Evolutionary conservation across 352 stramenopile genomes (phyloP), one percentile per base, ranked within the genome.

Genomic region (Peronospora farinosa): DNA sequence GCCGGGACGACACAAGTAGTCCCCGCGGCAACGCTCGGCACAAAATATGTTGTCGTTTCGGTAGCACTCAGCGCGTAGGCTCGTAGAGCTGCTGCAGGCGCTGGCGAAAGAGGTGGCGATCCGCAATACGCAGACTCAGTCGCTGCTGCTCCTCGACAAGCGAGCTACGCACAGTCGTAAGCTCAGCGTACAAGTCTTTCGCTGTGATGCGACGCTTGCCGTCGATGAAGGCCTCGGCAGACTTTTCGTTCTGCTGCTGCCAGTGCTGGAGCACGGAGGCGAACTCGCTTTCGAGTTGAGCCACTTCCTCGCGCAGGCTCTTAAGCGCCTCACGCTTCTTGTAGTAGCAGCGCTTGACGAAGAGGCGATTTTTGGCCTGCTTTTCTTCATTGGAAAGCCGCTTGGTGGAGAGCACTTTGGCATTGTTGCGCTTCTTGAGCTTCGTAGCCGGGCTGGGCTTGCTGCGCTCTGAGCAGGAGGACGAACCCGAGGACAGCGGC

Each of bases 321-420:
- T 71, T 71, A 25, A 74, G 65, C 32, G 60, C 52, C 45, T 74
- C 65, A 28, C 76, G 69, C 46, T 86, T 85, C 57, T 86, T 85
- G 71, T 88, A 88, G 75, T 88, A 88, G 60, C 74, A 85, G 21
- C 74, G 71, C 60, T 86, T 85, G 58, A 85, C 78, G 57, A 85
- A 78, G 42, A 85, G 72, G 23, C 78, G 74, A 51, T 86, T 78
- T 52, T 81, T 84, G 19, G 69, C 69, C n/a, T 74, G 76, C 43
- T 78, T 72, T 38, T 78, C 64, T 16, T 75, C 62, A 44, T 78
- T 78, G 1, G 68, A 73, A 21, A 74, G 52, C 19, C 63, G 63
- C 53, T 65, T 71, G 33, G 57, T 44, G 15, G 57, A 43, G 10
- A 61, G 41, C 25, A 55, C 49, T 38, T 71, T 71, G 28, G 25